Evolutionary conservation across 768 basidiomycete genomes (phyloP).

Genomic region (Tulasnella sp.): DNA sequence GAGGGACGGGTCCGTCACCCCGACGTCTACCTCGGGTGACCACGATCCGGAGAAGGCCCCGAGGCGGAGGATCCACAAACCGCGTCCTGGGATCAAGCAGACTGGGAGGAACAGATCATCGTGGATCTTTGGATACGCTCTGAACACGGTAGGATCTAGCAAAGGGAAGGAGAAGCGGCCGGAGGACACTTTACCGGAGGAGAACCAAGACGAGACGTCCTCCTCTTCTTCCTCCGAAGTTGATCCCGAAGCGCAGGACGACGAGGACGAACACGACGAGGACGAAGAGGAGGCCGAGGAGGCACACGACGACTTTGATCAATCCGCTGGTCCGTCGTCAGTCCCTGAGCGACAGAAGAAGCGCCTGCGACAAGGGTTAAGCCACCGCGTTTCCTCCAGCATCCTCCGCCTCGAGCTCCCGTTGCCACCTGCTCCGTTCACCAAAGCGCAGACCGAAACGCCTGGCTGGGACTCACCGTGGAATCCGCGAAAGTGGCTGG

Average conservation of each 20-base stretch:
- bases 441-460: constrained; percentile 42
- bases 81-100: not conserved
- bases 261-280: constrained; percentile 1
- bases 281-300: constrained; percentile 5
- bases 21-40: not conserved
- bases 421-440: constrained; percentile 31
- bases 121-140: constrained; percentile 10
- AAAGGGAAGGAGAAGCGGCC: constrained; percentile 9
- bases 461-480: constrained; percentile 62
- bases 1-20: not conserved
- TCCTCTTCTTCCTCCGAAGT: not conserved
- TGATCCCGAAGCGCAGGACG: constrained; percentile 5
- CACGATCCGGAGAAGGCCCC: not conserved
- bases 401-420: constrained; percentile 10
- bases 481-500: constrained; percentile 28
- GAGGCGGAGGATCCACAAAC: not conserved
- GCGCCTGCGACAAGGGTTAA: constrained; percentile 17
- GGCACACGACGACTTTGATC: constrained; percentile 7
- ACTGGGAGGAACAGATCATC: not conserved
- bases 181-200: not conserved
- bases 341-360: not conserved
- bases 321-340: not conserved
- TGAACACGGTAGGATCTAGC: not conserved
- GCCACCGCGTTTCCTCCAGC: not conserved
- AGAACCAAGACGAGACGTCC: not conserved